A percentile compares a stretch with the other conserved stretches of the same genome.
These are phyloP conservation scores for Carpinus viminea DNA, from an alignment of 306 rosid species.

Conservation along the genomic window DNA sequence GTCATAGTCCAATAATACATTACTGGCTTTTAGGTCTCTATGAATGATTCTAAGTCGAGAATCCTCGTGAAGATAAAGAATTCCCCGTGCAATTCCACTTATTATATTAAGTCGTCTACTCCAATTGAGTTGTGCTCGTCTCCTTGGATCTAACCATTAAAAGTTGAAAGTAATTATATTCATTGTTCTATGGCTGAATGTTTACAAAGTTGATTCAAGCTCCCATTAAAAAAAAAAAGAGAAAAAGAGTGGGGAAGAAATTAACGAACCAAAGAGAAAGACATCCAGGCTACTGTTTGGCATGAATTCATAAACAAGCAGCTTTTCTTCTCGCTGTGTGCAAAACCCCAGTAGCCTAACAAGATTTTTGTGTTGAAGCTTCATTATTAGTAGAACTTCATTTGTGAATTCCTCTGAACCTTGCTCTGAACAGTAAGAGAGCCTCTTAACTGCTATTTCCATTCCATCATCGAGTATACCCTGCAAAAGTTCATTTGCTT, in stretches of 20 bases:
- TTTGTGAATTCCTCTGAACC: conserved; percentile 67
- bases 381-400: conserved; percentile 54
- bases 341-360: conserved; percentile 71
- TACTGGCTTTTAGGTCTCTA: conserved; percentile 51
- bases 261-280: conserved; percentile 45
- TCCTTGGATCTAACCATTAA: conserved; percentile 31
- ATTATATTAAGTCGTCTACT: conserved; percentile 37
- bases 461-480: conserved; percentile 48
- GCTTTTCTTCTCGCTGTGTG: conserved; percentile 56
- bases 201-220: too few species aligned
- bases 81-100: conserved; percentile 40
- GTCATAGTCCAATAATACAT: conserved; percentile 39
- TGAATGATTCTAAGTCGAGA: conserved; percentile 47
- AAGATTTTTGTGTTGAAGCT: conserved; percentile 75
- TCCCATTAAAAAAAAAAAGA: too few species aligned
- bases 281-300: conserved; percentile 62
- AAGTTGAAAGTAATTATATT: background rate
- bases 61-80: conserved; percentile 55
- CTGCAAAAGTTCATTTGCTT: conserved; percentile 15
- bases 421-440: conserved; percentile 56
- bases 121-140: conserved; percentile 41
- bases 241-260: background rate
- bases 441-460: conserved; percentile 71
- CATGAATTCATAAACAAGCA: conserved; percentile 66
- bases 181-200: background rate